Base-by-base conservation (phyloP, 768 basidiomycete species). In the Macrolepiota albuminosa region DNA sequence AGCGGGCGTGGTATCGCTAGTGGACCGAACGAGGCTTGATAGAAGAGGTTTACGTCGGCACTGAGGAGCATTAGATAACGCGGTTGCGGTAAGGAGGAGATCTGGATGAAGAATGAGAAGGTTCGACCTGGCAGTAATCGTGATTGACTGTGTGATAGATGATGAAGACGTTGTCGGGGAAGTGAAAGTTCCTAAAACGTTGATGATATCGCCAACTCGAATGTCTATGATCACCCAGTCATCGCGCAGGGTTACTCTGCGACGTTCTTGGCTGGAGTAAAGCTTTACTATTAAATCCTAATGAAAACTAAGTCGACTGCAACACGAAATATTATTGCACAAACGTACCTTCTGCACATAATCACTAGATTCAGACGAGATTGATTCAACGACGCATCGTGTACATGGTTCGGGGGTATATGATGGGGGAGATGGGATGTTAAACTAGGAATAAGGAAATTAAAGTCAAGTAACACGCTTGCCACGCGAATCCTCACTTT, bases 51-150 rank as follows among this genome's bases (percentile, higher is more conserved):
- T 92, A 10, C 97, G 87, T 24, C 84, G 74, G 71, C 97, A 99
- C 65, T 88, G 85, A 1, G 90, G 79, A 0, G 94, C 86, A 57
- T 85, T 89, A 3, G 94, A 88, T 24, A 98, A 84, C 1, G 91
- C 84, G 0, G 96, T 97, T 29, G 94, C 89, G 2, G 97, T 95
- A 51, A 98, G 72, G 45, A 99, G 88, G 49, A 93, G 74, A 72
- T 99, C 96, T 6, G 96, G 96, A 67, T 98, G 94, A 52, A 88
- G 87, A 63, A 98, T 87, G 58, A 98, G 74, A 51, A 90, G 75
- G 64, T 93, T 88, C 10, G 81, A 68, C 56, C 79, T 79, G 34
- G 85, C 80, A 2, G 84, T 85, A 49, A 97, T 79, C 1, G 75
- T 71, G 34, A 93, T 88, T 14, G 75, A 74, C 46, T 70, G 67